These are phyloP conservation scores for Xerocomus spinulosus DNA, from an alignment of 768 basidiomycete genomes.

Conservation along the genomic window DNA sequence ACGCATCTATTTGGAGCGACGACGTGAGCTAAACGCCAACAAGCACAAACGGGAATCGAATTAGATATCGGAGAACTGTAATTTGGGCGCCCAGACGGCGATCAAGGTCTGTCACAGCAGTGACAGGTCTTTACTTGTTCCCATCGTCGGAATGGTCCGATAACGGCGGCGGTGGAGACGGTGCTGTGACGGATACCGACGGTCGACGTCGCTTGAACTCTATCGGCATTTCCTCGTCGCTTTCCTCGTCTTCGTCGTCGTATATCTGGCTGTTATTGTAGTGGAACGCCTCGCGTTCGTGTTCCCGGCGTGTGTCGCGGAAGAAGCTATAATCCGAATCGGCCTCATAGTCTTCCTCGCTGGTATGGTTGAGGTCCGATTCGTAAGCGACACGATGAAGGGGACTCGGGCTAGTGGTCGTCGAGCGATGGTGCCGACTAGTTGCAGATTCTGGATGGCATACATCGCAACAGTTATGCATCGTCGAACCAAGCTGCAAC, in stretches of 20 bases:
- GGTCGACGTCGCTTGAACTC: constrained; percentile 34
- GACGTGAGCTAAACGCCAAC: constrained; percentile 12
- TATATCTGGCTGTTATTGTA: constrained; percentile 34
- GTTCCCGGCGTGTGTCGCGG: constrained; percentile 26
- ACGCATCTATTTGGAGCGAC: constrained; percentile 19
- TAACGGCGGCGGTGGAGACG: constrained; percentile 23
- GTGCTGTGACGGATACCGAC: constrained; percentile 26
- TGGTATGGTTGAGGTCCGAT: constrained; percentile 27
- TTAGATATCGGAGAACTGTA: constrained; percentile 17
- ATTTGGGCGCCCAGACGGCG: constrained; percentile 14
- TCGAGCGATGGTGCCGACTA: constrained; percentile 26
- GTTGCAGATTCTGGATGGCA: constrained; percentile 20
- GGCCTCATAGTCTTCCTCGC: constrained; percentile 30
- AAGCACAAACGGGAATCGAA: constrained; percentile 6
- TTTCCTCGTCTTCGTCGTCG: constrained; percentile 30
- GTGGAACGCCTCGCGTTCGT: constrained; percentile 23
- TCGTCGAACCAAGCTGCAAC: constrained; percentile 15
- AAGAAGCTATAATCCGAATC: constrained; percentile 35
- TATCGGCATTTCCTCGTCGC: constrained; percentile 35
- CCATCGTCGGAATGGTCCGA: constrained; percentile 19
- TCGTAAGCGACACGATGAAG: constrained; percentile 33
- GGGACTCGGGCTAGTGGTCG: constrained; percentile 38
- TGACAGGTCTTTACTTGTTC: constrained; percentile 9
- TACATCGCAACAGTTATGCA: constrained; percentile 23
- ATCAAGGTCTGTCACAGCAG: constrained; percentile 9